phyloP scores from a whole-genome alignment of 2,329 filamentous ascomycete genomes.

The Cladosporium cucumerinum region DNA sequence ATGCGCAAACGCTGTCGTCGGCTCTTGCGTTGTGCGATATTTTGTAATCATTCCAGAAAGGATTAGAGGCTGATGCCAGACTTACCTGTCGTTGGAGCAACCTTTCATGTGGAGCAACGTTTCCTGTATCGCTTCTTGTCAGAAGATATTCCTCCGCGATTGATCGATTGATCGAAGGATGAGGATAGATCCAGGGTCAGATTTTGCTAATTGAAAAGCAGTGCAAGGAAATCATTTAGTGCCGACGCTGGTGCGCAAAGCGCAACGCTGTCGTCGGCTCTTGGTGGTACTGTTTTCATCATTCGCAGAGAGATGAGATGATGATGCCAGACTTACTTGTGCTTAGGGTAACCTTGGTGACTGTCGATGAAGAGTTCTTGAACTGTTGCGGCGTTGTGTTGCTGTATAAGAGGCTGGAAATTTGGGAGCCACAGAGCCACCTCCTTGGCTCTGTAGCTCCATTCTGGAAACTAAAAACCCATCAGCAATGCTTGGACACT shows the following conservation, averaged over 20 bases:
- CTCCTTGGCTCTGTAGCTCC: not conserved
- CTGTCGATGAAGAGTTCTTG: not conserved
- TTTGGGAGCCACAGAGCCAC: not conserved
- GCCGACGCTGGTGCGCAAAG: not conserved
- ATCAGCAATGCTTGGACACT: not conserved
- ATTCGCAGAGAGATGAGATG: not conserved
- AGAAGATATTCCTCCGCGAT: too few species aligned
- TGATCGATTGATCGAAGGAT: not conserved
- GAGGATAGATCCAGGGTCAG: not conserved
- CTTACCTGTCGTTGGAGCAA: not conserved
- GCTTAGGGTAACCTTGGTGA: not conserved
- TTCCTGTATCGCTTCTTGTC: too few species aligned
- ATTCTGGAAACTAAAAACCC: not conserved
- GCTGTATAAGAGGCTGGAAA: not conserved
- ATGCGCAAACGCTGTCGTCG: not conserved
- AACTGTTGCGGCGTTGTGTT: not conserved
- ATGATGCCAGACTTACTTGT: not conserved
- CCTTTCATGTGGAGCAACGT: not conserved
- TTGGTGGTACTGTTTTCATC: not conserved
- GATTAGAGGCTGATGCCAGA: not conserved
- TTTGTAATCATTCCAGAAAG: not conserved
- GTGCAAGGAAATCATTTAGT: not conserved
- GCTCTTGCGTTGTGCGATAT: not conserved
- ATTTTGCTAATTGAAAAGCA: not conserved
- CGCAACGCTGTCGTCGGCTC: not conserved